Evolutionary conservation across 192 early-diverging fungal genomes (phyloP).

Genomic region (Powellomyces hirtus): DNA sequence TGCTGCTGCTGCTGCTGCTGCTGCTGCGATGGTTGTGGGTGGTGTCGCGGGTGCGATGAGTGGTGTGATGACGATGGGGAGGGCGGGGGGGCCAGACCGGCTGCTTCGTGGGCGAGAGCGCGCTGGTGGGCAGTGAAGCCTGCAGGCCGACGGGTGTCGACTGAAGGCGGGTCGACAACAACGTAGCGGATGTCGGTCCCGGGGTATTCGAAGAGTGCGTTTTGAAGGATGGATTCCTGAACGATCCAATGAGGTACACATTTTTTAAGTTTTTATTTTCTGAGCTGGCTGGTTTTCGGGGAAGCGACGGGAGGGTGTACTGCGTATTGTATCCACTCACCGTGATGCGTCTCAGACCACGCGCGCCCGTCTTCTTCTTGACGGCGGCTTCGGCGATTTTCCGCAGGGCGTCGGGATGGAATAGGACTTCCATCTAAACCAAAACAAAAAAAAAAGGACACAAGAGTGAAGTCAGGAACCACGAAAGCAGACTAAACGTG

Average conservation of each 20-base stretch:
- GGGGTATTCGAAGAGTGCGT: constrained; percentile 80
- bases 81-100: background rate
- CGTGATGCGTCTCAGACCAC: constrained; percentile 85
- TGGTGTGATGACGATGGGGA: background rate
- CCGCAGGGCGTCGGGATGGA: constrained; percentile 67
- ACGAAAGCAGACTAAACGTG: no score
- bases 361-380: constrained; percentile 81
- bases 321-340: constrained; percentile 47
- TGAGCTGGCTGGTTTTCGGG: no score
- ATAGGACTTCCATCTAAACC: constrained; percentile 58
- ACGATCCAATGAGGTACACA: background rate
- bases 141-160: background rate
- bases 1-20: no score
- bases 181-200: constrained; percentile 69
- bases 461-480: background rate
- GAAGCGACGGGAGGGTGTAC: no score
- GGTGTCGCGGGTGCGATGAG: background rate
- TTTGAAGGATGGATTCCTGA: constrained; percentile 70
- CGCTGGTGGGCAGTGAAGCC: background rate
- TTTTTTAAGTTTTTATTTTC: background rate
- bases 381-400: constrained; percentile 72
- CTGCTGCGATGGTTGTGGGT: background rate
- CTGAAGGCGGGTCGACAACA: constrained; percentile 49
- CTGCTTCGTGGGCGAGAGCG: constrained; percentile 5
- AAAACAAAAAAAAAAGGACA: background rate